Base-by-base conservation (phyloP, 2,329 filamentous ascomycete genomes). In the Ascosphaera apis region DNA sequence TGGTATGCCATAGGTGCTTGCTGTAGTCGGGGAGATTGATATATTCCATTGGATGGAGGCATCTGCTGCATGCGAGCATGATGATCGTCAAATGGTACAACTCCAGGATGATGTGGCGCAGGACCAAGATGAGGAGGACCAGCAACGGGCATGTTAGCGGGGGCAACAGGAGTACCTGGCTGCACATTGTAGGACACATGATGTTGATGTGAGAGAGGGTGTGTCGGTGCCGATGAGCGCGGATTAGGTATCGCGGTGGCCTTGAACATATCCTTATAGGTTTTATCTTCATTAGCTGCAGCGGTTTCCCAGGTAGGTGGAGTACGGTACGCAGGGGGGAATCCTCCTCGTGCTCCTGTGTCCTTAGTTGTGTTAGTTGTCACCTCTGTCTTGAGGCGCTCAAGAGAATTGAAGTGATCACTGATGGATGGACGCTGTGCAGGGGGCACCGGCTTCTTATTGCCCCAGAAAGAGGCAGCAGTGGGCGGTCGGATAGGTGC, bases 21-120 rank as follows among this genome's bases (percentile, higher is more conserved):
- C 36, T 72, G 67, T 45, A 83, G 67, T 35, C 83, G 72, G 34
- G 86, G 83, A 12, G 84, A 92, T 6, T 80, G 76, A 52, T 82
- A 88, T 2, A 82, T 81, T 47, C 84, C 82, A 3, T 74, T 74
- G 16, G 79, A 83, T 44, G 76, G 83, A 4, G 75, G 78, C 39
- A 79, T 80, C 58, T 88, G 78, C 44, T 71, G 68, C 79, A 93
- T 91, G 36, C 83, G 72, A n/a, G n/a, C n/a, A 48, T 84, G 80
- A 39, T 83, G 78, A 44, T 91, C 84, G 44, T 74, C 72, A 40
- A 72, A 74, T 44, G 74, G 78, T 2, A 69, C 67, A 12, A 66
- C 65, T 36, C 70, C 69, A 4, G 66, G 68, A 43, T 76, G 76
- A 47, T 83, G 79, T 39, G 78, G 76, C 41, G 76, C 74, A 17